Evolutionary conservation across 805 yeast genomes (phyloP), one percentile per base, ranked within the genome.

Genomic region (Zygoascus flipseniorum): DNA sequence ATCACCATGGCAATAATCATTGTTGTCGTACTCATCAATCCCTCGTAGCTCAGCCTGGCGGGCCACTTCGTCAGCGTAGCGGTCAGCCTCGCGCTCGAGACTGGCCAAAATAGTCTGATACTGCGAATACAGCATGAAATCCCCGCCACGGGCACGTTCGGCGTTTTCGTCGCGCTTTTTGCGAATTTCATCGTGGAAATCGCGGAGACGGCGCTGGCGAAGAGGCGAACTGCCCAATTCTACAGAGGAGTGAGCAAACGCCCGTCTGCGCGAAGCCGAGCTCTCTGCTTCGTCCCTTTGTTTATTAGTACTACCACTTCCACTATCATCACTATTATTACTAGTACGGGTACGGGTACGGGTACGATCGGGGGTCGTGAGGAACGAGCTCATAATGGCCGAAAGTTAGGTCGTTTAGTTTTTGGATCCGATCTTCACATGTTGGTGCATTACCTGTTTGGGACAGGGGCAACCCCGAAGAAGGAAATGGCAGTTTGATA

Each of bases 161-260:
- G 41, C 41, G 16, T 31, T 20, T 32, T 46, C 49, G 13, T 46
- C 41, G 49, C 49, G 49, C 16, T 46, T 46, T 42, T 28, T 18
- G 14, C 26, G 39, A 42, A 46, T 46, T 6, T 26, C 31, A 3
- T 31, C 6, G 14, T 46, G 49, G 26, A 26, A 46, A 11, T 31
- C 37, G 14, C 26, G 14, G 8, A 46, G 49, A 5, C 49, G 18
- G 19, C 32, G 41, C 18, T 31, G 41, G 20, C 32, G 18, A 4
- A 46, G 26, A 28, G 49, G 49, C 13, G 37, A 26, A 5, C 31
- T 18, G 19, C 14, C 16, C 8, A 46, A 8, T 37, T 31, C 37
- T 16, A 14, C 49, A 6, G 42, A 31, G 26, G 18, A 9, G 41
- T 46, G 49, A 3, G 23, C 14, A 32, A 46, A 46, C 14, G 37